A percentile compares a stretch with the other conserved stretches of the same genome.
These are phyloP conservation scores for Cucurbita pepo DNA, from an alignment of 306 rosid genomes.

Conservation along the genomic window DNA sequence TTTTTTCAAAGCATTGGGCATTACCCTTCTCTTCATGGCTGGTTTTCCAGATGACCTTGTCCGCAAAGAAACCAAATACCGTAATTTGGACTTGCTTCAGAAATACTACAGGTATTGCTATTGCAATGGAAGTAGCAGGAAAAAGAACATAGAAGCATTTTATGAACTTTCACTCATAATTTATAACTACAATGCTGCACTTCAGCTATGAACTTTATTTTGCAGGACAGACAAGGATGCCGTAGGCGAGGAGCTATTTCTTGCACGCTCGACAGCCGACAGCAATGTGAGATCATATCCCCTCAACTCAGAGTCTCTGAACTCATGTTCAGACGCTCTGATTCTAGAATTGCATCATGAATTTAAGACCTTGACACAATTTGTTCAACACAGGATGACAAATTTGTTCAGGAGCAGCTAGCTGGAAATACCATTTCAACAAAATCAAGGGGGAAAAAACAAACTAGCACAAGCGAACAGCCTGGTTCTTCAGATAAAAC, in stretches of 20 bases:
- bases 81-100: slow-evolving; percentile 65
- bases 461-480: slow-evolving; percentile 12
- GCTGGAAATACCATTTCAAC: slow-evolving; percentile 15
- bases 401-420: slow-evolving; percentile 20
- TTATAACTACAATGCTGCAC: background rate
- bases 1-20: slow-evolving; percentile 86
- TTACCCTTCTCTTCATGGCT: slow-evolving; percentile 79
- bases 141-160: background rate
- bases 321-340: background rate
- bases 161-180: background rate
- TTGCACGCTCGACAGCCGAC: slow-evolving; percentile 11
- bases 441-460: slow-evolving; percentile 43
- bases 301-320: background rate
- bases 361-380: background rate
- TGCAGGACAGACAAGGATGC: slow-evolving; percentile 68
- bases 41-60: slow-evolving; percentile 74
- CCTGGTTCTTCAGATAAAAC: slow-evolving; percentile 4
- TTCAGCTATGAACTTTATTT: background rate
- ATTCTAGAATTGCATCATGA: background rate
- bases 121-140: background rate
- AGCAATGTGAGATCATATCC: slow-evolving; percentile 27
- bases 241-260: slow-evolving; percentile 54
- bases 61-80: slow-evolving; percentile 75
- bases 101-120: slow-evolving; percentile 62
- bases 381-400: slow-evolving; percentile 24